phyloP scores from a whole-genome alignment of 2,329 filamentous ascomycete genomes.

The Drechslerella coelobrocha region DNA sequence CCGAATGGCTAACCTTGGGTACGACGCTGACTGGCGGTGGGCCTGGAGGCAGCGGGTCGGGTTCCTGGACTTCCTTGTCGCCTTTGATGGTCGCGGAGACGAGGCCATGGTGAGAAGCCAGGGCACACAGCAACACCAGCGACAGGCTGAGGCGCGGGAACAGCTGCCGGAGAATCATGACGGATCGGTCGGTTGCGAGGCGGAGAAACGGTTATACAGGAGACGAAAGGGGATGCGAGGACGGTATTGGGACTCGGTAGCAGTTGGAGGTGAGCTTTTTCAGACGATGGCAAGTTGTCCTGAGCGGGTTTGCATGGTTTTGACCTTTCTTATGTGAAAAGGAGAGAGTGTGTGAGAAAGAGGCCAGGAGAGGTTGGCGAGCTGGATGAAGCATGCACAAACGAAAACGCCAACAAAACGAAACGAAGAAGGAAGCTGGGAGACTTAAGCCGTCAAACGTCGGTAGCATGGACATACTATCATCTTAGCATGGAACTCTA shows the following conservation, averaged over 20 bases:
- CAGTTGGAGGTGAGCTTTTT: neutral
- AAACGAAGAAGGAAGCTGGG: neutral
- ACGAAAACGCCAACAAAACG: neutral
- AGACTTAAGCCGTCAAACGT: too few species aligned
- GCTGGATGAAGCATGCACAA: neutral
- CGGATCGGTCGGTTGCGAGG: neutral
- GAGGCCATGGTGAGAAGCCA: slow-evolving; percentile 34
- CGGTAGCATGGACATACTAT: too few species aligned
- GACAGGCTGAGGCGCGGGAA: slow-evolving; percentile 44
- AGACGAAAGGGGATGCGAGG: neutral
- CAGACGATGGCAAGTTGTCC: slow-evolving; percentile 1
- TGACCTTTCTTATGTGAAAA: slow-evolving; percentile 24
- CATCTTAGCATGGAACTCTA: too few species aligned
- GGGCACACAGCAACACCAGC: slow-evolving; percentile 34
- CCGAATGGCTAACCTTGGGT: slow-evolving; percentile 36
- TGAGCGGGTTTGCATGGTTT: neutral
- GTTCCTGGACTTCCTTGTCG: slow-evolving; percentile 68
- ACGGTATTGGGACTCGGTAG: neutral
- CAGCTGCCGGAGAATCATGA: slow-evolving; percentile 43
- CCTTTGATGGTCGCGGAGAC: slow-evolving; percentile 62
- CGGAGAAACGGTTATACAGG: neutral
- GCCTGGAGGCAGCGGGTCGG: slow-evolving; percentile 58
- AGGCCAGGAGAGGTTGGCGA: neutral
- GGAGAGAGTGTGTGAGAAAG: slow-evolving; percentile 17
- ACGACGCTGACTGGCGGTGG: slow-evolving; percentile 40